Evolutionary conservation across 768 basidiomycete genomes (phyloP).

Genomic region (Boletus bicolor): DNA sequence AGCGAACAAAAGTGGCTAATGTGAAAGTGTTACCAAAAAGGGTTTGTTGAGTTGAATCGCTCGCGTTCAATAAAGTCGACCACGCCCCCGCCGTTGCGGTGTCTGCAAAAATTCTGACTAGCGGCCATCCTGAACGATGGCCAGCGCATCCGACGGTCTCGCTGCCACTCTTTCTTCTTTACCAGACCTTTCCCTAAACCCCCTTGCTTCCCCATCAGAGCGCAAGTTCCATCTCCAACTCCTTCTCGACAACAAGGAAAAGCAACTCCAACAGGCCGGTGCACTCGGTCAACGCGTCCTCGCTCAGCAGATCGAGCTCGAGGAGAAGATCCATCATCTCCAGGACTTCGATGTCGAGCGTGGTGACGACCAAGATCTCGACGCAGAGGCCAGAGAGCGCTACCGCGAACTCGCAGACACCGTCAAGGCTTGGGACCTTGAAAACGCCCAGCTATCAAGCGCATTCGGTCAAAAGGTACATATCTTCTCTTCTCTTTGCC

Average conservation of each 20-base stretch:
- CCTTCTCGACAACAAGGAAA: constrained; percentile 87
- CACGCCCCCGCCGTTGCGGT: neutral
- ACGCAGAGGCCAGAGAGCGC: constrained; percentile 64
- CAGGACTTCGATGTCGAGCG: constrained; percentile 68
- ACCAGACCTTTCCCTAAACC: constrained; percentile 40
- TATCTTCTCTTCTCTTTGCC: constrained; percentile 12
- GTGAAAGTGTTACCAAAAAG: constrained; percentile 8
- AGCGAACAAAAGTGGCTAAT: neutral
- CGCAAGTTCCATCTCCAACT: constrained; percentile 60
- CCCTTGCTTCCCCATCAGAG: constrained; percentile 52
- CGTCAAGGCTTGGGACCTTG: constrained; percentile 71
- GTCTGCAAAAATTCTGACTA: constrained; percentile 10
- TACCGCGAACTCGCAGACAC: constrained; percentile 77
- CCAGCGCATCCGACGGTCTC: constrained; percentile 38
- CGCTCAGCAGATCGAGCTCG: constrained; percentile 89
- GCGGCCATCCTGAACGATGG: constrained; percentile 34
- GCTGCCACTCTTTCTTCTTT: constrained; percentile 32
- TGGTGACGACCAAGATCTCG: constrained; percentile 59
- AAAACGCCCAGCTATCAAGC: constrained; percentile 73
- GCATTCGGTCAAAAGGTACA: constrained; percentile 64
- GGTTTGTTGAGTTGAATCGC: neutral
- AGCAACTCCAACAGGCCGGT: constrained; percentile 88
- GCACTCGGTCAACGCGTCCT: constrained; percentile 92
- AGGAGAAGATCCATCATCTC: constrained; percentile 80
- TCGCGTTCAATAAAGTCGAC: constrained; percentile 1